Base-by-base conservation (phyloP, 1,284 basidiomycete species). In the Cerrena zonata region DNA sequence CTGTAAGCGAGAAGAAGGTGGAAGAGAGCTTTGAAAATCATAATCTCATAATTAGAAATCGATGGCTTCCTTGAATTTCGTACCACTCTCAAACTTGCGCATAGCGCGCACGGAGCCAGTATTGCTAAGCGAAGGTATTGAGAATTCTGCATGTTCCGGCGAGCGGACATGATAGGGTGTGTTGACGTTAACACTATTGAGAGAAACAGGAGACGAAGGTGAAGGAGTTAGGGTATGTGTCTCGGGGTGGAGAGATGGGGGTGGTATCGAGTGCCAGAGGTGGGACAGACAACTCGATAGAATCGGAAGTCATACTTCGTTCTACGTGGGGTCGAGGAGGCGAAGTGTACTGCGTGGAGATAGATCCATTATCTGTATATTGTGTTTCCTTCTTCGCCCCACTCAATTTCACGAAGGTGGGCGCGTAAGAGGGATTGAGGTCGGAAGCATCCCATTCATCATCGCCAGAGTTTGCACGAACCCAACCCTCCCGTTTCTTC, bases 361-460 rank as follows among this genome's bases (percentile, higher is more conserved):
- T 49, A n/a, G 36, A 13, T n/a, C 15, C 45, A 34, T 5, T 51
- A 39, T 13, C 30, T 40, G 46, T 46, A 42, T 30, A 45, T 12
- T 15, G 47, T 25, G 48, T 51, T n/a, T 49, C 50, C 15, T 23
- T 23, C 36, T 38, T 58, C 12, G 51, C 53, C 7, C 19, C 52
- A 41, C 15, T 46, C 42, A 26, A 23, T n/a, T 34, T 50, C n/a
- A n/a, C n/a, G n/a, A n/a, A n/a, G n/a, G n/a, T n/a, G 18, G 45
- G 46, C n/a, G 38, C 19, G 42, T 50, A 47, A 23, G 50, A 47
- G 23, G 45, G 34, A 25, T 51, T 47, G 37, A 58, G 55, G 23
- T 63, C 61, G 1, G 61, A 57, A 7, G 63, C 61, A 48, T 65
- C 61, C 65, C 65, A 66, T 38, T 59, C 62, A 47, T 65, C 64